Percentiles rank a stretch among this genome's conserved stretches.
These are phyloP conservation scores for Fusarium incarnatum DNA, from an alignment of 2,329 filamentous ascomycete species.

Conservation along the genomic window DNA sequence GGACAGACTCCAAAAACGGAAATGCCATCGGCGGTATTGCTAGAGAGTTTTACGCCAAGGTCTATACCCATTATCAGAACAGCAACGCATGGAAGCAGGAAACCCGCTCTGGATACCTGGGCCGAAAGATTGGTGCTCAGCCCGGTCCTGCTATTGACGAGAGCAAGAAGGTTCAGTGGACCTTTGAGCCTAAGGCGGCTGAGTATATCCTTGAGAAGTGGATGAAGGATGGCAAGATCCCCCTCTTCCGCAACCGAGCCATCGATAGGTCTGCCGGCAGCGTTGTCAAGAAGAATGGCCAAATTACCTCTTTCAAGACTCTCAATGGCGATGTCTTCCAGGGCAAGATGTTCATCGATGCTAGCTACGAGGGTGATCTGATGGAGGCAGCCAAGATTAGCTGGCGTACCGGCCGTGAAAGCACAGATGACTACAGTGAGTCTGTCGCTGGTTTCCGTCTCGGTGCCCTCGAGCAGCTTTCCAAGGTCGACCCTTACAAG, in stretches of 20 bases:
- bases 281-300: conserved; percentile 26
- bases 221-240: conserved; percentile 36
- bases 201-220: conserved; percentile 34
- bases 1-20: conserved; percentile 40
- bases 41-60: conserved; percentile 33
- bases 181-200: conserved; percentile 39
- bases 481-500: conserved; percentile 28
- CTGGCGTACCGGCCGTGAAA: conserved; percentile 33
- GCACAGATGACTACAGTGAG: conserved; percentile 21
- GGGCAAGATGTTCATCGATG: conserved; percentile 41
- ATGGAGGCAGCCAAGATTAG: conserved; percentile 37
- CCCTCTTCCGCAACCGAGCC: conserved; percentile 30
- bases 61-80: conserved; percentile 31
- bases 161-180: conserved; percentile 38
- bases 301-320: conserved; percentile 33
- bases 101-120: conserved; percentile 26
- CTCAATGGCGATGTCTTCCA: conserved; percentile 15
- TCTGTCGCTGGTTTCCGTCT: conserved; percentile 29
- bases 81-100: conserved; percentile 24
- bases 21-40: conserved; percentile 38
- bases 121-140: conserved; percentile 31
- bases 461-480: conserved; percentile 3
- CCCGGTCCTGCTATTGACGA: conserved; percentile 37
- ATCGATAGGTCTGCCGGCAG: conserved; percentile 26
- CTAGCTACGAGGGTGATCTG: conserved; percentile 39